Evolutionary conservation across 1,139 yeast genomes (phyloP), one percentile per base, ranked within the genome.

Genomic region (Kluyveromyces sp.): DNA sequence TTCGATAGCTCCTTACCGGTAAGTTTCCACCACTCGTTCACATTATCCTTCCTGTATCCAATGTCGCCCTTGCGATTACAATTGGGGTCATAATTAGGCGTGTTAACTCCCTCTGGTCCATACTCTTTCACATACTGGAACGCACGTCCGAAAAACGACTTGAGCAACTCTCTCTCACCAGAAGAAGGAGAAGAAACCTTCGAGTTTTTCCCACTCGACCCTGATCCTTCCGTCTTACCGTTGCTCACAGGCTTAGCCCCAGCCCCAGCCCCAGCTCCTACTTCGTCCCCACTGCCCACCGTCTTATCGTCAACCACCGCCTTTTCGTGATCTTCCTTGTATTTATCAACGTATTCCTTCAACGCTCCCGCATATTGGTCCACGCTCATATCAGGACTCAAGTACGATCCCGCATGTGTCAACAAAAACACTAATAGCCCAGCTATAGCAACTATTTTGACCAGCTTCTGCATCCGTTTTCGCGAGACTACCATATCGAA

Each of bases 1-100:
- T 54, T 46, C 10, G 52, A 48, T 42, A 63, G 48, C 32, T 53
- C 51, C 7, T 55, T 39, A 33, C 48, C 49, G 1, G 65, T 52
- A 27, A 63, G 49, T 33, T 48, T 51, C 15, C 43, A 39, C 63
- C 64, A 61, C 7, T 51, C 49, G 6, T 48, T 33, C 28, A 50
- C 45, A 39, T 58, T 48, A 26, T 56, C 61, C n/a, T 57, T 50
- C 35, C 63, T 51, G 30, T 52, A 51, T 10, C 59, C 60, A 25
- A 62, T 50, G 41, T 56, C 60, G 15, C 59, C 60, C 3, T 46
- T 42, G 34, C 61, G 43, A 29, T 45, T 46, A 52, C 67, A 63
- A 2, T 45, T 42, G 2, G 45, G 47, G 29, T 50, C 53, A 43
- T 58, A 60, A 6, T 45, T 45, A 37, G 58, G 53, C 25, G 45